Percentiles rank a stretch among this genome's conserved stretches.
Evolutionary conservation across 2,329 filamentous ascomycete species (phyloP).

Genomic region (Pseudogymnoascus sp.): DNA sequence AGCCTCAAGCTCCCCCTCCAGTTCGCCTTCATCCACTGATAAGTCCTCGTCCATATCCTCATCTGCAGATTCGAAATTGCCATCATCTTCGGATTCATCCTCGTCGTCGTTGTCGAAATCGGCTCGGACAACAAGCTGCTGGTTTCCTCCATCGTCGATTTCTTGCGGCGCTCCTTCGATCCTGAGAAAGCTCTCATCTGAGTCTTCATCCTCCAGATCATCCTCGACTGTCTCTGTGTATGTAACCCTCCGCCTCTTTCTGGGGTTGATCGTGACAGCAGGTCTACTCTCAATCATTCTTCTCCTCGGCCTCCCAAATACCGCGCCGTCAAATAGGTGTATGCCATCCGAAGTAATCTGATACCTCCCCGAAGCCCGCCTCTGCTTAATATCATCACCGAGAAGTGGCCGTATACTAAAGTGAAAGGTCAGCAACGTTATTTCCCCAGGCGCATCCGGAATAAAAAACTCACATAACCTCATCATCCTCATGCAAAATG

Average conservation of each 20-base stretch:
- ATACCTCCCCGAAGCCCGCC: slow-evolving; percentile 65
- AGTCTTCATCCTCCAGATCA: slow-evolving; percentile 25
- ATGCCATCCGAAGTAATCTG: slow-evolving; percentile 73
- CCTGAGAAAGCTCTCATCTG: slow-evolving; percentile 22
- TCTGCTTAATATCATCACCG: slow-evolving; percentile 62
- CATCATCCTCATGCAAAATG: slow-evolving; percentile 73
- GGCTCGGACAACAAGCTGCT: slow-evolving; percentile 21
- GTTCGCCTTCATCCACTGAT: slow-evolving; percentile 22
- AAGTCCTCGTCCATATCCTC: slow-evolving; percentile 21
- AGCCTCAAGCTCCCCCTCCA: slow-evolving; percentile 11
- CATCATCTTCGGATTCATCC: slow-evolving; percentile 17
- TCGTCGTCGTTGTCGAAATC: slow-evolving; percentile 31
- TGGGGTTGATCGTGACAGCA: slow-evolving; percentile 59
- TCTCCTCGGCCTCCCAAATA: slow-evolving; percentile 69
- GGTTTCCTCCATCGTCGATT: slow-evolving; percentile 14
- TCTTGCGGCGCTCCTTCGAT: slow-evolving; percentile 27
- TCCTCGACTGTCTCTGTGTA: slow-evolving; percentile 33
- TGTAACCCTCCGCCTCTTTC: slow-evolving; percentile 54
- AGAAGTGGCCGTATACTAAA: slow-evolving; percentile 68
- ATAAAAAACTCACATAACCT: slow-evolving; percentile 58
- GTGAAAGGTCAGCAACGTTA: background rate
- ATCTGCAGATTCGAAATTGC: slow-evolving; percentile 24
- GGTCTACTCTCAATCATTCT: slow-evolving; percentile 53
- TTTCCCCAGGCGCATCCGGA: background rate
- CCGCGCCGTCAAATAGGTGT: slow-evolving; percentile 75